Evolutionary conservation across 306 rosid species (phyloP), one percentile per base, ranked within the genome.

Genomic region (Boehmeria nivea): DNA sequence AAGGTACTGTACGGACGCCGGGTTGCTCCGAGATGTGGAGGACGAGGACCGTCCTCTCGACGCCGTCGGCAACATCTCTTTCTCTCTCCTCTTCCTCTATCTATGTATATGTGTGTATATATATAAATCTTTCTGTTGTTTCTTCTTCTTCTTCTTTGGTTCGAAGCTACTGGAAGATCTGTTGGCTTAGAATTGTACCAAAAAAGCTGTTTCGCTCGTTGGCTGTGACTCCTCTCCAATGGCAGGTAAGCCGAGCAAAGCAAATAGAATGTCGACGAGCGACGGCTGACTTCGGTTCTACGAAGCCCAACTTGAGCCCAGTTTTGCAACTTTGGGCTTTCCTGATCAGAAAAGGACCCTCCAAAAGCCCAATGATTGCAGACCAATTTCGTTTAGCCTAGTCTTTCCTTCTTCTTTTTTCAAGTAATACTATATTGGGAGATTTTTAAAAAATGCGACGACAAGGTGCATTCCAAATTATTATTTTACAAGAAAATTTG

Each of bases 41-140:
- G 96, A 76, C 58, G 88, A 83, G 28, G 94, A 59, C 54, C 95
- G 94, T 65, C 84, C 94, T 81, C 72, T 93, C 43, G 95, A 78
- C 37, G 74, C 71, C 37, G 94, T 93, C 26, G 99, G 99, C 81
- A 93, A 70, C 96, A 93, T 91, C 76, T 59, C 74, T 26, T 51
- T 48, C 33, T 57, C 44, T 53, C 20, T 40, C 63, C 47, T 58
- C 70, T 80, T 28, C 4, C 57, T 39, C 62, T 59, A n/a, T 47
- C 5, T n/a, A 10, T 31, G 36, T 31, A 31, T 31, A 31, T 31
- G 0, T 31, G 36, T 31, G 9, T 31, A 31, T 31, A 6, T 31
- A 31, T 31, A 31, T 31, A 31, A 31, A 31, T 31, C 5, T 31
- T 31, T 31, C 36, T 4, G 36, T 31, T 31, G 36, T 10, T 31